Evolutionary conservation across 768 basidiomycete genomes (phyloP), one percentile per base, ranked within the genome.

Genomic region (Rhodosporidiobolus odoratus): DNA sequence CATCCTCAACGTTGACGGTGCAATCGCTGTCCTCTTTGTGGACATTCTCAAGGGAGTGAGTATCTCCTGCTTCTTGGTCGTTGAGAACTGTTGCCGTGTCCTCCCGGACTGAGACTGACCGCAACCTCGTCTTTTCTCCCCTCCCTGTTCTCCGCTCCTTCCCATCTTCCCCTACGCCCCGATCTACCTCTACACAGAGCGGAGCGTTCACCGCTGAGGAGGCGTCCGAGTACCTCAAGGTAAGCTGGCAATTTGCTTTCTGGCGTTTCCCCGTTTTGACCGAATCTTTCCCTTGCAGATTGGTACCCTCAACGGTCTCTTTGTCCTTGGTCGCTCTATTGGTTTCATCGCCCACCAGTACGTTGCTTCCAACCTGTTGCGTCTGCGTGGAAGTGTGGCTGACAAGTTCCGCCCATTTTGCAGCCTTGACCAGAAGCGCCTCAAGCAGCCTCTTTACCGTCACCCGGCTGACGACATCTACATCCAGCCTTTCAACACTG

Each of bases 131-230:
- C n/a, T n/a, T n/a, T n/a, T n/a, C n/a, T n/a, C n/a, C n/a, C n/a
- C n/a, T n/a, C n/a, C n/a, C n/a, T n/a, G n/a, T n/a, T n/a, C n/a
- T n/a, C n/a, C n/a, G n/a, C n/a, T n/a, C n/a, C n/a, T n/a, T n/a
- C n/a, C n/a, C n/a, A n/a, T n/a, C n/a, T n/a, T n/a, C n/a, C n/a
- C n/a, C n/a, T n/a, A n/a, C n/a, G n/a, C n/a, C n/a, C n/a, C n/a
- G n/a, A n/a, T n/a, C n/a, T n/a, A n/a, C n/a, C n/a, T n/a, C n/a
- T n/a, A n/a, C n/a, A n/a, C n/a, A n/a, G n/a, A n/a, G n/a, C n/a
- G n/a, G n/a, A n/a, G 94, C 94, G 13, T 97, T 99, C 85, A 91
- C 89, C 1, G 84, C 88, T 17, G 94, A 98, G 68, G 95, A 97
- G 81, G 94, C 93, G 10, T 89, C 93, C 65, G 95, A 98, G 81